phyloP scores from a whole-genome alignment of 148 eudicot species.

The Cornus suecica region DNA sequence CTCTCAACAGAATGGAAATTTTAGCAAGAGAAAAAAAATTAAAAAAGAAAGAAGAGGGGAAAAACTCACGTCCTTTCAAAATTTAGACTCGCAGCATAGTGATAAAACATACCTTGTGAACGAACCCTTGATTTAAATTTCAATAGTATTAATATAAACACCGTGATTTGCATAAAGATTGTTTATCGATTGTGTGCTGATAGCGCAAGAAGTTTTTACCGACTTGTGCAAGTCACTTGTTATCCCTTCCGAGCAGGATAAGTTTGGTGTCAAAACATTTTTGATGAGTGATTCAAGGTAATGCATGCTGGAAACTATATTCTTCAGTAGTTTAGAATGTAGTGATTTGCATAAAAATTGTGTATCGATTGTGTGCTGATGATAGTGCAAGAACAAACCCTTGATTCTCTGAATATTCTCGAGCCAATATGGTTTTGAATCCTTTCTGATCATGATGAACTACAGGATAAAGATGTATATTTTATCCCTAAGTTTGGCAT shows the following conservation, averaged over 20 bases:
- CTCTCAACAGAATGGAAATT: background rate
- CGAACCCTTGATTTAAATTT: too few relatives aligned
- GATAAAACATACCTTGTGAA: too few relatives aligned
- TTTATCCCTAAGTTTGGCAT: conserved; percentile 6
- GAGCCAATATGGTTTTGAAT: background rate
- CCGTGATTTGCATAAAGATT: background rate
- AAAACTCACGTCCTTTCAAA: too few relatives aligned
- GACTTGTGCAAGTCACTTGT: background rate
- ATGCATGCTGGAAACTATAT: conserved; percentile 7
- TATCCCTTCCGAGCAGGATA: background rate
- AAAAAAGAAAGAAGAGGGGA: too few relatives aligned
- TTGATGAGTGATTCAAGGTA: conserved; percentile 1
- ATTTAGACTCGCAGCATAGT: too few relatives aligned
- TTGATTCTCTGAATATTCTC: background rate
- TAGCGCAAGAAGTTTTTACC: background rate
- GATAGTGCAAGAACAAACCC: too few relatives aligned
- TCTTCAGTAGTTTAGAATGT: background rate
- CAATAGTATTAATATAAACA: too few relatives aligned
- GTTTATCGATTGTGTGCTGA: background rate
- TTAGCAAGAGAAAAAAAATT: too few relatives aligned
- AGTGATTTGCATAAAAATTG: too few relatives aligned
- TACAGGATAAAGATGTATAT: background rate
- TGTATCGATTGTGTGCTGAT: too few relatives aligned
- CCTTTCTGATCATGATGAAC: background rate
- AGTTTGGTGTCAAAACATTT: conserved; percentile 1